Evolutionary conservation across 31 red algal genomes (phyloP).

Genomic region (Endocladia muricata): DNA sequence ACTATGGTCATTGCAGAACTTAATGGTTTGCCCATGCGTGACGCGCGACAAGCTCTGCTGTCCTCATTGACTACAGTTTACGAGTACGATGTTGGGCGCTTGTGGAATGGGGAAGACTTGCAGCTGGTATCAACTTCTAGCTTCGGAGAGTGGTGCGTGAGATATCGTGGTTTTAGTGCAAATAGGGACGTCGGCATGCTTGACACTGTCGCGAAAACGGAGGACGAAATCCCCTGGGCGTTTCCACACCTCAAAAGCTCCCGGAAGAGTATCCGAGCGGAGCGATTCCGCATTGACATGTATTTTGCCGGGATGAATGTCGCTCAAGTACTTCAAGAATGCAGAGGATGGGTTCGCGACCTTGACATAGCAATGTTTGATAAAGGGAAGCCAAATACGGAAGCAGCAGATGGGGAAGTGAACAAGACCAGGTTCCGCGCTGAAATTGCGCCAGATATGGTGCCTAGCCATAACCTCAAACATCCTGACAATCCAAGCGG

Average conservation of each 20-base stretch:
- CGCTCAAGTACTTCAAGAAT: slow-evolving; percentile 27
- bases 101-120: slow-evolving; percentile 31
- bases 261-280: not conserved
- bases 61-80: slow-evolving; percentile 52
- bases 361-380: not conserved
- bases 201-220: not conserved
- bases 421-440: not conserved
- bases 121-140: slow-evolving; percentile 1
- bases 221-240: not conserved
- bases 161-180: slow-evolving; percentile 12
- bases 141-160: slow-evolving; percentile 19
- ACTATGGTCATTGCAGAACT: slow-evolving; percentile 35
- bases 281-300: slow-evolving; percentile 25
- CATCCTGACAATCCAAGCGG: not conserved
- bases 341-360: slow-evolving; percentile 56
- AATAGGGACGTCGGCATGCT: not conserved
- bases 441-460: not conserved
- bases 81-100: slow-evolving; percentile 29
- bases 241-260: not conserved
- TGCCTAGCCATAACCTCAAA: not conserved
- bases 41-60: slow-evolving; percentile 25
- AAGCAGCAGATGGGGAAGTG: not conserved
- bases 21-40: not conserved
- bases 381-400: not conserved
- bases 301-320: slow-evolving; percentile 60